Percentiles rank a stretch among this genome's conserved stretches.
phyloP scores from a whole-genome alignment of 2,329 filamentous ascomycete genomes.

The Apiospora koreana region DNA sequence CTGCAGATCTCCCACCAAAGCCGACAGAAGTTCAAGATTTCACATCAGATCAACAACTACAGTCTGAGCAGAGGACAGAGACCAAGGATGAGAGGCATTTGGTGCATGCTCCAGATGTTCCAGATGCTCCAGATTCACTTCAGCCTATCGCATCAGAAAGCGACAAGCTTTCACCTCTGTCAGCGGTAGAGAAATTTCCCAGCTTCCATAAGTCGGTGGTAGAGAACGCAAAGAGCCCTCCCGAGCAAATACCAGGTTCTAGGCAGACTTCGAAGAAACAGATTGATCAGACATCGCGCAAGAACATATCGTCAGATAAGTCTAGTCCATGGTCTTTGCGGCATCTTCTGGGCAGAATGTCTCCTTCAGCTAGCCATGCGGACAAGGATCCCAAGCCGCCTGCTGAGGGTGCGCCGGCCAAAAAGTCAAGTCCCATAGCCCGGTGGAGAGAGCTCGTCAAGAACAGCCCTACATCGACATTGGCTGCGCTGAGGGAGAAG shows the following conservation, averaged over 20 bases:
- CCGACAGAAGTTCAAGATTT: background rate
- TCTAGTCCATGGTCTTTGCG: constrained; percentile 13
- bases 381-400: background rate
- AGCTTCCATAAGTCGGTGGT: constrained; percentile 13
- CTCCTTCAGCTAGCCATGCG: background rate
- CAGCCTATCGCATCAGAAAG: background rate
- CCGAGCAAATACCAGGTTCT: background rate
- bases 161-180: background rate
- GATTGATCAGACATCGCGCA: background rate
- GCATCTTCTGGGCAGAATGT: constrained; percentile 9
- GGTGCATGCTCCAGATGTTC: too few species aligned
- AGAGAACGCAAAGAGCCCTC: background rate
- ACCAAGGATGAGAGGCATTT: background rate
- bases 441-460: constrained; percentile 27
- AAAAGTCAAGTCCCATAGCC: constrained; percentile 13
- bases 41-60: background rate
- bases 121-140: background rate
- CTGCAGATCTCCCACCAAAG: background rate
- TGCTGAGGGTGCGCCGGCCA: background rate
- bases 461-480: constrained; percentile 26
- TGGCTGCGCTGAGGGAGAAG: constrained; percentile 25
- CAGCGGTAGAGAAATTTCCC: constrained; percentile 3
- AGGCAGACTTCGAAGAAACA: background rate
- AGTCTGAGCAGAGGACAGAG: background rate
- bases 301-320: background rate